Evolutionary conservation across 129 eudicot genomes (phyloP).

Genomic region (Artemisia argyi): DNA sequence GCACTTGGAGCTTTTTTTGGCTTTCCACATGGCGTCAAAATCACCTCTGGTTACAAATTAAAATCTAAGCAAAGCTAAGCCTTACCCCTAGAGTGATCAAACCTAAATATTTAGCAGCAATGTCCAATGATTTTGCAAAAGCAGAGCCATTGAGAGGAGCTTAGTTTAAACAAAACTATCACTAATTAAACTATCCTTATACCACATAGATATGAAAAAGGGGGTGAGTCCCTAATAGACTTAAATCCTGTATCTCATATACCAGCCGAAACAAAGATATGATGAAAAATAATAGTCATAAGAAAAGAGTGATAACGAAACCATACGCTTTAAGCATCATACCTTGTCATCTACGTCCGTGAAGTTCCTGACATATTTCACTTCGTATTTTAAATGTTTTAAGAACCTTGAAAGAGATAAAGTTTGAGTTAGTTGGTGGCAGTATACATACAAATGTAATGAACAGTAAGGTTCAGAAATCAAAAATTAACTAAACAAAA

Average conservation of each 20-base stretch:
- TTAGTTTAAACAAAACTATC: neutral
- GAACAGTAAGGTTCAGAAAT: neutral
- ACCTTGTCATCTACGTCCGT: slow-evolving; percentile 96
- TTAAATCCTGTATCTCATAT: neutral
- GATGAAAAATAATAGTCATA: neutral
- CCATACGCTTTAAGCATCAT: slow-evolving; percentile 31
- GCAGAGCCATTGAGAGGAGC: neutral
- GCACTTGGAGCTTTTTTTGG: neutral
- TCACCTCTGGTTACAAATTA: neutral
- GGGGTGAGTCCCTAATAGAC: neutral
- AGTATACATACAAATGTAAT: neutral
- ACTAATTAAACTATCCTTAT: neutral
- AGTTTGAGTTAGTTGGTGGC: neutral
- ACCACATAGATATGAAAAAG: too few species aligned
- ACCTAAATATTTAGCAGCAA: neutral
- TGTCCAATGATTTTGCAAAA: neutral
- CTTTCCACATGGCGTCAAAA: neutral
- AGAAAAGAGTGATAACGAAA: slow-evolving; percentile 4
- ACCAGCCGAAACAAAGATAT: neutral
- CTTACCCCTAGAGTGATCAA: neutral
- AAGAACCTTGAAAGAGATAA: slow-evolving; percentile 50
- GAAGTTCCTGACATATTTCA: slow-evolving; percentile 77
- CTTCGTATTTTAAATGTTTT: slow-evolving; percentile 76
- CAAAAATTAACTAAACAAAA: too few species aligned
- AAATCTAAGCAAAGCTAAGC: neutral